Base-by-base conservation (phyloP, 2,329 filamentous ascomycete species). In the Whalleya microplaca region DNA sequence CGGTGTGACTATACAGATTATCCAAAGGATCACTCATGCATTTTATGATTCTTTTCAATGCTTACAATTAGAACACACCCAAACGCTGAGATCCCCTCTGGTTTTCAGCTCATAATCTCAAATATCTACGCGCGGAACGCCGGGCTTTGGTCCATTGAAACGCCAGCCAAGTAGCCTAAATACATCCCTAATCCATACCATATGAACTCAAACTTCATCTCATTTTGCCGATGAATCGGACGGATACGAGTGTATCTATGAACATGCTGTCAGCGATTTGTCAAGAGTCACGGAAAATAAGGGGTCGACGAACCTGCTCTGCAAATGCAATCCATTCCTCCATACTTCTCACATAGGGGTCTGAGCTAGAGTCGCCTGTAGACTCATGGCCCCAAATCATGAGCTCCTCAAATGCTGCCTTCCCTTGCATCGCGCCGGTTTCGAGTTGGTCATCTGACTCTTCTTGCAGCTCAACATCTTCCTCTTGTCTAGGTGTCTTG, bases 331-430 rank as follows among this genome's bases (percentile, higher is more conserved):
- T 78, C 92, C 92, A 96, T 73, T 96, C 92, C 63, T 88, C 83
- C 43, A 96, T 76, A 0, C 88, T 86, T 70, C 89, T 88, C 3
- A 91, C 78, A 70, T 92, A 95, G 1, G 83, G 78, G 73, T 96
- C 91, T 5, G 76, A 75, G 23, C 79, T 78, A 0, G 80, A 79
- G 57, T 88, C 85, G 5, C 86, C 86, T 48, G 84, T 66, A 1
- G 76, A 73, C 64, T 95, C 92, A 71, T 96, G 92, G 0, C 84
- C 87, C 93, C 93, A 98, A n/a, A 96, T 81, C 2, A 91, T 75
- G 48, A 96, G 72, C 52, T 89, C 80, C 6, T 92, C 85, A 69
- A 97, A 97, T 16, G 80, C 80, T 1, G 85, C 86, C 19, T 86
- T 78, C 43, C 84, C 78, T 48, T 89, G 81, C 64, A 94, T 75